These are phyloP conservation scores for Plectranthus barbatus DNA, from an alignment of 257 asterid genomes.

Conservation along the genomic window DNA sequence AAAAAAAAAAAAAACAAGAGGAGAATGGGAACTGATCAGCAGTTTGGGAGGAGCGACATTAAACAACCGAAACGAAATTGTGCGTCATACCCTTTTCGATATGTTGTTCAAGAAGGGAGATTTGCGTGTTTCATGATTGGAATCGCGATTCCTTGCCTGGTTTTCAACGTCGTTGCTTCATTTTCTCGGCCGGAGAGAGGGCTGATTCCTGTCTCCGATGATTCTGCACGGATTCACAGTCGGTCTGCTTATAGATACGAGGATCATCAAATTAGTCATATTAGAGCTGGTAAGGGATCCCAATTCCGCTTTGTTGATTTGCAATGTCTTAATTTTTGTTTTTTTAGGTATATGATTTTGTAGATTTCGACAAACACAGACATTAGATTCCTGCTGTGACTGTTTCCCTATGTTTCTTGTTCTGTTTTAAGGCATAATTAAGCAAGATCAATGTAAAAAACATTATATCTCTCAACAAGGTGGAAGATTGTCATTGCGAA, in stretches of 20 bases:
- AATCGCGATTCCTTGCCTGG: constrained; percentile 27
- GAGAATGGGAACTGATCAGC: constrained; percentile 31
- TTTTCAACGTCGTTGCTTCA: constrained; percentile 23
- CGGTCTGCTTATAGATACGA: constrained; percentile 11
- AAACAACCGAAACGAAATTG: constrained; percentile 5
- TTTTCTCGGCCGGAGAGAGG: neutral
- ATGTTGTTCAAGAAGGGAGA: constrained; percentile 48
- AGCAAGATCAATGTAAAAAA: neutral
- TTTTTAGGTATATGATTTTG: neutral
- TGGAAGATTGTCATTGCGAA: neutral
- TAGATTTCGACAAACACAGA: neutral
- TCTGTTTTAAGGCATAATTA: constrained; percentile 1
- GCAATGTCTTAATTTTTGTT: too few species aligned
- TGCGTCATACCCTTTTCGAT: constrained; percentile 26
- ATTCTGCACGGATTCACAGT: constrained; percentile 10
- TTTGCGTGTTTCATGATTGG: constrained; percentile 47
- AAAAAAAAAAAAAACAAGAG: neutral
- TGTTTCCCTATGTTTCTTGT: constrained; percentile 8
- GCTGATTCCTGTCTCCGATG: constrained; percentile 12
- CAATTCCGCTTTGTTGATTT: neutral
- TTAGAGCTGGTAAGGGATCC: constrained; percentile 28
- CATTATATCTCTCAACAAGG: neutral
- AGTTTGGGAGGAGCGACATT: constrained; percentile 9
- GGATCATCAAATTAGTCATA: constrained; percentile 26
- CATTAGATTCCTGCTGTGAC: neutral